Base-by-base conservation (phyloP, 2,329 filamentous ascomycete species). In the Biscogniauxia marginata region DNA sequence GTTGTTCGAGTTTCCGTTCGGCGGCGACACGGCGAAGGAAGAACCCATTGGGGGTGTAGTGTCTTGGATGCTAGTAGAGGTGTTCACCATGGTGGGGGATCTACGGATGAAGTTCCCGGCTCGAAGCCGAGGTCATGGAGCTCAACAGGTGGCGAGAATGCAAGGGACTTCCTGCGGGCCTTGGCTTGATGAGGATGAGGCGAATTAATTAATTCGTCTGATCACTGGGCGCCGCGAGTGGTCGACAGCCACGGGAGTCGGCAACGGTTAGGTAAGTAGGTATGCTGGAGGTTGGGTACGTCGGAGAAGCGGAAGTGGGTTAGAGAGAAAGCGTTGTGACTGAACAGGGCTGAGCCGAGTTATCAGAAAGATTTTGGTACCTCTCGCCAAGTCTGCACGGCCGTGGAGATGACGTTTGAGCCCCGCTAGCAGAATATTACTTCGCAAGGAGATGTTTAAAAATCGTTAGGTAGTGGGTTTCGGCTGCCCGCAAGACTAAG, bases 41-140 rank as follows among this genome's bases (percentile, higher is more conserved):
- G 59, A 54, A 30, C 58, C 59, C 62, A 64, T 64, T 9, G 44
- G 55, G 25, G 52, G 54, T 16, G 55, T 52, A 46, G 52, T 53
- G 39, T 11, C 39, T 16, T 48, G 58, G 9, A 44, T 24, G n/a
- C 16, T 9, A 47, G 52, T 43, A 30, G 56, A 56, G 44, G 53
- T 19, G 49, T 46, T 55, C 43, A 55, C 55, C 56, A 63, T 59
- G 39, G 9, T 54, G 54, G 56, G 54, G 51, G 46, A 25, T 39
- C 30, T 39, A 39, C 30, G 30, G 30, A 39, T 39, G 30, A 11
- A 39, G 30, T 39, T 39, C 30, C 30, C 30, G 30, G 30, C 30
- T 11, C 30, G 30, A 39, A 39, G 30, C 30, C 30, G 30, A 39
- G 30, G 30, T 39, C 30, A 39, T 39, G 30, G 30, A 39, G n/a